Conservation (phyloP, 306 rosid species). For the Vigna radiata region DNA sequence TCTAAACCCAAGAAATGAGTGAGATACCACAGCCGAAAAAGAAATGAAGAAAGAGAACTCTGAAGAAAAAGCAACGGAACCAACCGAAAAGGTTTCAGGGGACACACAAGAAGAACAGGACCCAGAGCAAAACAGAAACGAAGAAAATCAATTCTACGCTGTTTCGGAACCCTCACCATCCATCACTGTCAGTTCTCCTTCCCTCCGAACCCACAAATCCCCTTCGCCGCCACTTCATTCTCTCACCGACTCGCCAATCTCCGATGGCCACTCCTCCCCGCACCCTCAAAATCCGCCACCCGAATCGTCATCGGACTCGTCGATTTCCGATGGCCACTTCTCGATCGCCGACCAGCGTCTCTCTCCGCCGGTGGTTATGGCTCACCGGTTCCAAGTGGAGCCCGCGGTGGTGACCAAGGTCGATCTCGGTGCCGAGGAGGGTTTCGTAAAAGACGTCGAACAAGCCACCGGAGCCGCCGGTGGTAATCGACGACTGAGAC, state of each 20-base stretch:
- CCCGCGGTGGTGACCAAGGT: constrained; percentile 62
- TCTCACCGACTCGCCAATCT: constrained; percentile 44
- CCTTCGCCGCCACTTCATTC: constrained; percentile 59
- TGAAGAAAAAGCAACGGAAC: constrained; percentile 15
- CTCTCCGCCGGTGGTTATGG: constrained; percentile 46
- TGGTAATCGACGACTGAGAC: constrained; percentile 55
- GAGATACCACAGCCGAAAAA: neutral
- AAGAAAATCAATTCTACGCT: constrained; percentile 23
- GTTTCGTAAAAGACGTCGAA: constrained; percentile 48
- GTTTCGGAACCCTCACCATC: constrained; percentile 37
- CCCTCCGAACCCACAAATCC: constrained; percentile 46
- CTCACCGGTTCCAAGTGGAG: constrained; percentile 61
- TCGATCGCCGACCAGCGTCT: constrained; percentile 29
- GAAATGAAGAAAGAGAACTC: constrained; percentile 14
- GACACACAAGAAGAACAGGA: neutral
- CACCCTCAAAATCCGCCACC: constrained; percentile 33
- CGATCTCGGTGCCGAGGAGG: constrained; percentile 61
- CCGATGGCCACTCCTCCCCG: constrained; percentile 47
- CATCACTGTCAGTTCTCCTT: constrained; percentile 44
- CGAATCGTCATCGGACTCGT: constrained; percentile 44
- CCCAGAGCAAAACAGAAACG: neutral
- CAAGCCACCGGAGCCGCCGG: constrained; percentile 32
- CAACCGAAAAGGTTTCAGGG: neutral
- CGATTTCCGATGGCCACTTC: constrained; percentile 53
- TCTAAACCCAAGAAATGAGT: neutral